phyloP scores from a whole-genome alignment of 495 filamentous ascomycete genomes.

The Oleoguttula mirabilis region DNA sequence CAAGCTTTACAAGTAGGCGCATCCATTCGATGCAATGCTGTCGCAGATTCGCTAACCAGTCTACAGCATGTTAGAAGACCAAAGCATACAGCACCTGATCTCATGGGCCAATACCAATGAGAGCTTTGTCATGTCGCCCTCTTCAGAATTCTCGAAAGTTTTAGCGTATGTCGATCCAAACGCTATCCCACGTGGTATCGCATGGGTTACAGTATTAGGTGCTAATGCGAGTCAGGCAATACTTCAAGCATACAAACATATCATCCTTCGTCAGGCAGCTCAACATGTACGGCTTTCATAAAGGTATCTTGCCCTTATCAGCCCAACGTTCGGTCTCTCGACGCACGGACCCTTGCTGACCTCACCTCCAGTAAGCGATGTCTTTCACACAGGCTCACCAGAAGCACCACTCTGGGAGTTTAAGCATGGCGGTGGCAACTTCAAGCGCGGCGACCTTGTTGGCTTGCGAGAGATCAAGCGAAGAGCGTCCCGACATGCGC shows the following conservation, averaged over 20 bases:
- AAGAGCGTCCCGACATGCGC: constrained; percentile 84
- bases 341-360: constrained; percentile 1
- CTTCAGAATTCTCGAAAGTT: constrained; percentile 95
- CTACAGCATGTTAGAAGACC: constrained; percentile 98
- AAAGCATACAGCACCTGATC: constrained; percentile 83
- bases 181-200: constrained; percentile 22
- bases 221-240: constrained; percentile 57
- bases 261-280: constrained; percentile 96
- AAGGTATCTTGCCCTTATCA: constrained; percentile 56
- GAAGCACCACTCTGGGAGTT: constrained; percentile 97
- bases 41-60: neutral
- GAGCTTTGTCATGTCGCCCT: constrained; percentile 97
- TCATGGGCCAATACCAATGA: constrained; percentile 89
- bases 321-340: neutral
- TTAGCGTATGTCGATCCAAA: constrained; percentile 52
- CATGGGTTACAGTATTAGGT: constrained; percentile 1
- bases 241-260: constrained; percentile 99
- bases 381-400: constrained; percentile 92
- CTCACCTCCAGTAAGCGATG: constrained; percentile 68
- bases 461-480: constrained; percentile 93
- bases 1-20: constrained; percentile 89
- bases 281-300: constrained; percentile 99
- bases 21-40: neutral
- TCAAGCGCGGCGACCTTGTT: constrained; percentile 85
- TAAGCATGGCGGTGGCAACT: constrained; percentile 95